Evolutionary conservation across 495 filamentous ascomycete species (phyloP).

Genomic region (Lepidopterella palustris): DNA sequence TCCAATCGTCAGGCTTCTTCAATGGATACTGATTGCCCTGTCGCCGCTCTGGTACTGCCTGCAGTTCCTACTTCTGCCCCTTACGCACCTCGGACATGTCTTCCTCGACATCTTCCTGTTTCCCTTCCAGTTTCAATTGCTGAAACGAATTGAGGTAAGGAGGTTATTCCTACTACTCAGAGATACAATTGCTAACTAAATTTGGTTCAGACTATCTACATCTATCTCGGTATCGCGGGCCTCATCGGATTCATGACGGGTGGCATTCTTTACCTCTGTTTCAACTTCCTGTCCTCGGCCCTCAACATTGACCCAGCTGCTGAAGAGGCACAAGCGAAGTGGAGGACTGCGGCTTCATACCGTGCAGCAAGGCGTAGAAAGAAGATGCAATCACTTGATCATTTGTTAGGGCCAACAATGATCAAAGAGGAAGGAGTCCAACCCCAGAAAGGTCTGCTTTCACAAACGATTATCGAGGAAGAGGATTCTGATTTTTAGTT

Average conservation of each 20-base stretch:
- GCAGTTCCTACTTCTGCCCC: slow-evolving; percentile 33
- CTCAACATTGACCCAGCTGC: slow-evolving; percentile 28
- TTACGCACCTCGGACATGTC: slow-evolving; percentile 31
- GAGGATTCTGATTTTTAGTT: slow-evolving; percentile 28
- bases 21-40: slow-evolving; percentile 34
- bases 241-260: slow-evolving; percentile 52
- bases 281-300: slow-evolving; percentile 36
- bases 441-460: slow-evolving; percentile 12
- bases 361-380: slow-evolving; percentile 12
- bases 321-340: slow-evolving; percentile 2
- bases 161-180: neutral
- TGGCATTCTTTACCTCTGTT: slow-evolving; percentile 43
- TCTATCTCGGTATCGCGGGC: slow-evolving; percentile 55
- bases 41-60: slow-evolving; percentile 36
- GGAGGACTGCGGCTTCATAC: slow-evolving; percentile 12
- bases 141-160: slow-evolving; percentile 59
- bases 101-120: slow-evolving; percentile 28
- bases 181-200: slow-evolving; percentile 5
- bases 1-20: slow-evolving; percentile 36
- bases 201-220: slow-evolving; percentile 52
- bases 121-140: slow-evolving; percentile 40
- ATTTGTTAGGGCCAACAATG: slow-evolving; percentile 2
- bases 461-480: slow-evolving; percentile 34
- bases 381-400: slow-evolving; percentile 1
- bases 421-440: neutral